Conservation (phyloP, 2,329 filamentous ascomycete genomes). For the Sporothrix phasma region DNA sequence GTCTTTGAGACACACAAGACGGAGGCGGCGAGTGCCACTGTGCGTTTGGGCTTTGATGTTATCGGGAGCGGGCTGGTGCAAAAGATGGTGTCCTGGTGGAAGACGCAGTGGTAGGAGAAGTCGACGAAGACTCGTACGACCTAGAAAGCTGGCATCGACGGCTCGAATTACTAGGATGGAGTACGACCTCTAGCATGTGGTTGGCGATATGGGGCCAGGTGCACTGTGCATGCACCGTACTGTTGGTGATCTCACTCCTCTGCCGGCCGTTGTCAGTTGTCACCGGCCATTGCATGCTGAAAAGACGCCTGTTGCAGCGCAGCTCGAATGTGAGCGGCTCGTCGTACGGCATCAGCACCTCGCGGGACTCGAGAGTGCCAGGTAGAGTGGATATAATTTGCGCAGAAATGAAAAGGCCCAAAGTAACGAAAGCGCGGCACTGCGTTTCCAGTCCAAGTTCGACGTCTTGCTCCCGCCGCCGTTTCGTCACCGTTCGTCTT, state of each 20-base stretch:
- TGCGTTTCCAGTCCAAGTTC: no score
- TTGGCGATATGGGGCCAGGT: neutral
- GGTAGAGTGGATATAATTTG: neutral
- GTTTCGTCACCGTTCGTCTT: neutral
- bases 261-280: neutral
- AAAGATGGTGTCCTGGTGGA: slow-evolving; percentile 30
- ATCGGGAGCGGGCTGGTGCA: slow-evolving; percentile 29
- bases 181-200: neutral
- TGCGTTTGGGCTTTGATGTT: slow-evolving; percentile 29
- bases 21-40: slow-evolving; percentile 24
- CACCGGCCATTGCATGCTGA: neutral
- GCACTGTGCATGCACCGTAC: slow-evolving; percentile 3
- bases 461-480: neutral
- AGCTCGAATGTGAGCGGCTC: neutral
- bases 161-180: neutral
- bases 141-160: neutral
- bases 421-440: no score
- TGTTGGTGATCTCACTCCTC: neutral
- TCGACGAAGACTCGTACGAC: neutral
- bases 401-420: no score
- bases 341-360: neutral
- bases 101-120: slow-evolving; percentile 20
- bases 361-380: neutral
- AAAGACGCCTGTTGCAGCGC: no score
- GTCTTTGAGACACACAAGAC: slow-evolving; percentile 31